Evolutionary conservation across 768 basidiomycete species (phyloP).

Genomic region (Phlebiopsis flavidoalba): DNA sequence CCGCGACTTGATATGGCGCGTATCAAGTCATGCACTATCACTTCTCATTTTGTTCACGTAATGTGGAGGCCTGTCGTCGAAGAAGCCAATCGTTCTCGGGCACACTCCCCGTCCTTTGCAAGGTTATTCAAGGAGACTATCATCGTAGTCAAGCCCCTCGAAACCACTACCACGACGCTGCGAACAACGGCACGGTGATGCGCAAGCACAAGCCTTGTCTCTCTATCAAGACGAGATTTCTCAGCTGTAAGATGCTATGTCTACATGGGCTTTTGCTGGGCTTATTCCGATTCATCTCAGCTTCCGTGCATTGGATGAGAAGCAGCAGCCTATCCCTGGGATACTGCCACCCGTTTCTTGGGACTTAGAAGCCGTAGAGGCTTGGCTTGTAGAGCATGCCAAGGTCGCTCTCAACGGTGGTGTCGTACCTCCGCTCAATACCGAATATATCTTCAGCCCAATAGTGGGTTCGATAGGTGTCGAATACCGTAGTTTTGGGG

Average conservation of each 20-base stretch:
- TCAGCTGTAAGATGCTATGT: slow-evolving; percentile 3
- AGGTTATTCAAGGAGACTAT: slow-evolving; percentile 27
- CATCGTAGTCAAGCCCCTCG: slow-evolving; percentile 3
- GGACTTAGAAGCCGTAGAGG: slow-evolving; percentile 3
- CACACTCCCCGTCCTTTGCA: slow-evolving; percentile 20
- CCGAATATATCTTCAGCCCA: slow-evolving; percentile 11
- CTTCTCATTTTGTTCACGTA: not conserved
- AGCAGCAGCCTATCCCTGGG: slow-evolving; percentile 5
- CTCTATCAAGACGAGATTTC: slow-evolving; percentile 13
- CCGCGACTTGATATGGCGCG: slow-evolving; percentile 14
- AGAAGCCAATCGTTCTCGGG: slow-evolving; percentile 18
- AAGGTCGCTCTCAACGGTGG: slow-evolving; percentile 10
- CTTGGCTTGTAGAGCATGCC: slow-evolving; percentile 13
- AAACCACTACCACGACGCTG: slow-evolving; percentile 16
- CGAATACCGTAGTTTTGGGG: not conserved
- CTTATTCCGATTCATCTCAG: not conserved
- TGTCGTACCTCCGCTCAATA: not conserved
- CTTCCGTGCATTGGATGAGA: slow-evolving; percentile 12
- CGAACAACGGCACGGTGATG: slow-evolving; percentile 9
- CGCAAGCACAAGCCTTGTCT: slow-evolving; percentile 8
- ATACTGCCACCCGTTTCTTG: slow-evolving; percentile 11
- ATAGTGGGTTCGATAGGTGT: slow-evolving; percentile 14
- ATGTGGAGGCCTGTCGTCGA: slow-evolving; percentile 20
- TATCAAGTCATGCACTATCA: not conserved
- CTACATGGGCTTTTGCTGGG: not conserved